phyloP scores from a whole-genome alignment of 768 basidiomycete genomes.

The Calocybe cyanea region DNA sequence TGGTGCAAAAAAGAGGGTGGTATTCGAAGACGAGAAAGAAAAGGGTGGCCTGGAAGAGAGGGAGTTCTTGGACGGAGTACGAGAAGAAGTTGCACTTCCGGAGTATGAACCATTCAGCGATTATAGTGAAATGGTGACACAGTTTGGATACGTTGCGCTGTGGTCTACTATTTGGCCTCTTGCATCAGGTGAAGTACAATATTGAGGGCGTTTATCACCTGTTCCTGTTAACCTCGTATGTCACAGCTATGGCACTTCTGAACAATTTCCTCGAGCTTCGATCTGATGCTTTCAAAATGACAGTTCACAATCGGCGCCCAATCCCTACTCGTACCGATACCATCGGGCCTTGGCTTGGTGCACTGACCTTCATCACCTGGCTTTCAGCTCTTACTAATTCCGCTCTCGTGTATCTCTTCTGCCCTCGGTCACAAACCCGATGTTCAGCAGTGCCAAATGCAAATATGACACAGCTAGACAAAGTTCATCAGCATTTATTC shows the following conservation, averaged over 20 bases:
- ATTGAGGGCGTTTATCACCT: neutral
- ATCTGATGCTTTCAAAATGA: constrained; percentile 94
- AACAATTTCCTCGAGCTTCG: constrained; percentile 94
- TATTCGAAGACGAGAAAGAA: constrained; percentile 66
- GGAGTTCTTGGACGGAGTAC: constrained; percentile 73
- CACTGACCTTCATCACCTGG: constrained; percentile 86
- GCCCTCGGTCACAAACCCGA: constrained; percentile 17
- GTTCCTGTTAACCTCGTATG: neutral
- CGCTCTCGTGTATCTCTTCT: constrained; percentile 89
- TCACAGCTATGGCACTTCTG: constrained; percentile 69
- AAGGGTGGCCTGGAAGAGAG: constrained; percentile 62
- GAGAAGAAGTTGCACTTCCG: constrained; percentile 74
- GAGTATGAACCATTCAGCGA: constrained; percentile 81
- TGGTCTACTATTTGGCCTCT: constrained; percentile 97
- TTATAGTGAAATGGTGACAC: constrained; percentile 95
- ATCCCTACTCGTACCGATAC: constrained; percentile 85
- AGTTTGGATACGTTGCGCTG: constrained; percentile 89
- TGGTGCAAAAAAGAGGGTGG: constrained; percentile 60
- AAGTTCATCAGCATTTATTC: constrained; percentile 26
- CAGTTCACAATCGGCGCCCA: constrained; percentile 77
- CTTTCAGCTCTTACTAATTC: constrained; percentile 84
- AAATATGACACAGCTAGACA: constrained; percentile 19
- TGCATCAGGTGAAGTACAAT: constrained; percentile 51
- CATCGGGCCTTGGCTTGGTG: constrained; percentile 93
- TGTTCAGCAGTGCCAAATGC: constrained; percentile 15